Base-by-base conservation (phyloP, 495 filamentous ascomycete genomes). In the Penicillium pancosmium region DNA sequence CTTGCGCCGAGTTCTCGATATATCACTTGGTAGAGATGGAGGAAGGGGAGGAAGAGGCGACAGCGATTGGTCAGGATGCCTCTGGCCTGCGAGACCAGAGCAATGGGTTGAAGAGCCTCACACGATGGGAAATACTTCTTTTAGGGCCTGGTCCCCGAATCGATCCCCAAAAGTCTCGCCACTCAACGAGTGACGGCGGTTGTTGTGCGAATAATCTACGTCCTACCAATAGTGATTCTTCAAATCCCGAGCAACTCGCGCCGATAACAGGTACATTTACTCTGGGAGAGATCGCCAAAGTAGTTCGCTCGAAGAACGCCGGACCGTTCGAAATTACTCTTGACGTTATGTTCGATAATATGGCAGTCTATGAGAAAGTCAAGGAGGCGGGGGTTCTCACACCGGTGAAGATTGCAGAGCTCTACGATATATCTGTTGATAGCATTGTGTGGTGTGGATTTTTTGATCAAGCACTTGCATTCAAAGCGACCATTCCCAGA, bases 271-370 rank as follows among this genome's bases (percentile, higher is more conserved):
- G 56, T 10, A 47, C 40, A 19, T 60, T 52, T 51, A 52, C 49
- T 5, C 38, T 71, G 49, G 12, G 48, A 0, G 72, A 78, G 43
- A 60, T 80, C 16, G 74, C 81, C 0, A 67, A 67, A n/a, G 67
- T 81, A 3, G 66, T 84, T 10, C 67, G 80, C 4, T 77, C 75
- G 12, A 84, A 82, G 67, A 84, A 82, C 57, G 59, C 79, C 0
- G 81, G 80, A 0, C 80, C 81, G 4, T 82, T 67, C 57, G 79
- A 82, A 59, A 65, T 83, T 21, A 82, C 80, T 4, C 68, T 82
- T 33, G 79, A 84, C 51, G 66, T 82, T 36, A 76, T 84, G 60
- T 82, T 84, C 51, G 68, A 70, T 13, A 62, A 56, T 12, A 36
- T 50, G 25, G 68, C 61, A 4, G 61, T 66, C 0, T 81, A 75